Evolutionary conservation across 371 early-diverging fungal species (phyloP), one percentile per base, ranked within the genome.

Genomic region (Mortierella sp.): DNA sequence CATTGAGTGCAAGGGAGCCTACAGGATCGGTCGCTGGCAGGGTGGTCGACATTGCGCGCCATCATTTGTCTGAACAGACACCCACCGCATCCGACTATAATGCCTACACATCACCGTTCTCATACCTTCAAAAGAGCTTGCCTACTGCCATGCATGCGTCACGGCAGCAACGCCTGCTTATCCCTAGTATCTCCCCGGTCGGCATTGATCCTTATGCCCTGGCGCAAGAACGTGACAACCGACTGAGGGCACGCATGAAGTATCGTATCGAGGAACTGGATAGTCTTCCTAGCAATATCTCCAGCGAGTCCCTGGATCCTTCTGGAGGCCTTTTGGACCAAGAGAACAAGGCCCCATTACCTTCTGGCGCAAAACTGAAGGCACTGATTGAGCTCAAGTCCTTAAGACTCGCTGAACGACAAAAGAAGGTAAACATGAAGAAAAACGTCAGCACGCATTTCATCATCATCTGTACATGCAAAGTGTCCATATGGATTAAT

Each of bases 371-470:
- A 59, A 91, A 89, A 81, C 63, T 96, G 4, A 83, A 85, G 52
- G 90, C 93, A 7, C 71, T 96, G 28, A 92, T 96, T 52, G 94
- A 96, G 78, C 72, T 96, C 49, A 93, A 93, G 73, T 68, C 90
- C 1, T 82, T 97, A 19, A 82, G 87, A 34, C 80, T 98, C 49
- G 72, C 91, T 34, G 89, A 92, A 46, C 87, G 90, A 66, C 96
- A 97, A 78, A 82, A 81, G 69, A 84, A 80, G 79, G 87, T 86
- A 73, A 18, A n/a, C 19, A 5, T 10, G 21, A 21, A 28, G 30
- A 39, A n/a, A n/a, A n/a, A n/a, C n/a, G n/a, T n/a, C n/a, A n/a
- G n/a, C n/a, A n/a, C n/a, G n/a, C n/a, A n/a, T n/a, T n/a, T n/a
- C n/a, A n/a, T 28, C 54, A 3, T 21, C 21, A 7, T 18, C 8